Base-by-base conservation (phyloP, 305 asterid species). In the Petunia hybrid region DNA sequence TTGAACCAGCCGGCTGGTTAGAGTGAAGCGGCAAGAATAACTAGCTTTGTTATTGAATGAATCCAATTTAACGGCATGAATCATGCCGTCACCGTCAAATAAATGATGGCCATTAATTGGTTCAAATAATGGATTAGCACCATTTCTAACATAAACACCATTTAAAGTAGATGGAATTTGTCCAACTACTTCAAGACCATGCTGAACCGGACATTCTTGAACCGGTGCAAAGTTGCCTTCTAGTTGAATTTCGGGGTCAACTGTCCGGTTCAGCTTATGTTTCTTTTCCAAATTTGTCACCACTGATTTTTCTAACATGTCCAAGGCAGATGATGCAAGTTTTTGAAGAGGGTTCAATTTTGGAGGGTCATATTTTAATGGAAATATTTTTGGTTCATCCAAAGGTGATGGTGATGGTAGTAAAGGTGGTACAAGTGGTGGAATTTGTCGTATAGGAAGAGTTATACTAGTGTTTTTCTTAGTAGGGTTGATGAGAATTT, bases 61-160 rank as follows among this genome's bases (percentile, higher is more conserved):
- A 3, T 76, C 64, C 1, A 90, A 55, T 0, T 79, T 88, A 56
- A 92, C 86, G 6, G 90, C 97, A 38, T 92, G 94, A 55, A 92
- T 83, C 93, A 92, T 92, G 66, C 94, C 92, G 36, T 91, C 96
- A 1, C 96, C 96, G 77, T 91, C 94, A 68, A 92, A 92, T 16
- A 90, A 85, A 70, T 92, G 97, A 90, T 89, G 93, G 31, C 97
- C 91, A 65, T 82, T 81, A 81, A 14, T 63, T 0, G 93, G 97
- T 31, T 64, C 3, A 61, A 88, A 85, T 10, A 85, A 55, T 1
- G 94, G 92, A 83, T 92, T 92, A 0, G 91, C 92, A 2, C 97
- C 97, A n/a, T 92, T 92, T 80, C 94, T 66, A 36, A 90, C 80
- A 62, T 90, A 92, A 56, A 88, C 93, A 0, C 93, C 94, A 0